These are phyloP conservation scores for Yamadazyma sp. DNA, from an alignment of 805 yeast species.

Conservation along the genomic window DNA sequence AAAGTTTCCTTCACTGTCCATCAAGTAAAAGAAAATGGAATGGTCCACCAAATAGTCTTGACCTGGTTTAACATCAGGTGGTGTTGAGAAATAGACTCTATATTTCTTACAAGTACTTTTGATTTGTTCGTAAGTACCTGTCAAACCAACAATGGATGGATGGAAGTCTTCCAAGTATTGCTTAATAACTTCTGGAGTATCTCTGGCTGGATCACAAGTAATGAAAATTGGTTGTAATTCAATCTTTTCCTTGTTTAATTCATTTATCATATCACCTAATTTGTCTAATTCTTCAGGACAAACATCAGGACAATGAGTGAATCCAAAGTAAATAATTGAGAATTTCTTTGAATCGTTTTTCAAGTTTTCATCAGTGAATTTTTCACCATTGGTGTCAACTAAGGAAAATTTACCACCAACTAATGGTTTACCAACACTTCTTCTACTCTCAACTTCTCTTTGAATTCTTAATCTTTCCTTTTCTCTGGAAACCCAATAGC, in stretches of 20 bases:
- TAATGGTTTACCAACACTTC: slow-evolving; percentile 88
- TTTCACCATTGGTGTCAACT: slow-evolving; percentile 64
- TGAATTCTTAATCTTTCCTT: slow-evolving; percentile 72
- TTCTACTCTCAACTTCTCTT: slow-evolving; percentile 77
- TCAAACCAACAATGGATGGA: slow-evolving; percentile 82
- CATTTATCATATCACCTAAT: slow-evolving; percentile 67
- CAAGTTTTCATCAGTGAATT: slow-evolving; percentile 75
- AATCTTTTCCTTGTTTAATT: slow-evolving; percentile 50
- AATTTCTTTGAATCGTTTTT: slow-evolving; percentile 50
- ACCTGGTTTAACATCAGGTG: slow-evolving; percentile 89
- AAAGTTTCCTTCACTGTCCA: slow-evolving; percentile 98
- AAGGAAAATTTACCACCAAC: slow-evolving; percentile 89
- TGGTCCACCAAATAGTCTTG: slow-evolving; percentile 97
- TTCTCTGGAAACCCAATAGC: slow-evolving; percentile 70
- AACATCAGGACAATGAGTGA: slow-evolving; percentile 96
- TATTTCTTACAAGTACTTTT: slow-evolving; percentile 83
- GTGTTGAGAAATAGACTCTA: slow-evolving; percentile 97
- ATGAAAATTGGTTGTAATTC: slow-evolving; percentile 83
- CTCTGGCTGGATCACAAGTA: slow-evolving; percentile 97
- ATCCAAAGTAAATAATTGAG: slow-evolving; percentile 89
- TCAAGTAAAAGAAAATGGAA: slow-evolving; percentile 91
- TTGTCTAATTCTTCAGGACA: slow-evolving; percentile 98
- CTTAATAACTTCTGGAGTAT: slow-evolving; percentile 79
- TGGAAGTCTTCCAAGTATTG: slow-evolving; percentile 88
- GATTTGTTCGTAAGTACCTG: slow-evolving; percentile 85